Percentiles rank a stretch among this genome's conserved stretches.
Conservation (phyloP, 2,329 filamentous ascomycete species). For the Xylariaceae sp. region DNA sequence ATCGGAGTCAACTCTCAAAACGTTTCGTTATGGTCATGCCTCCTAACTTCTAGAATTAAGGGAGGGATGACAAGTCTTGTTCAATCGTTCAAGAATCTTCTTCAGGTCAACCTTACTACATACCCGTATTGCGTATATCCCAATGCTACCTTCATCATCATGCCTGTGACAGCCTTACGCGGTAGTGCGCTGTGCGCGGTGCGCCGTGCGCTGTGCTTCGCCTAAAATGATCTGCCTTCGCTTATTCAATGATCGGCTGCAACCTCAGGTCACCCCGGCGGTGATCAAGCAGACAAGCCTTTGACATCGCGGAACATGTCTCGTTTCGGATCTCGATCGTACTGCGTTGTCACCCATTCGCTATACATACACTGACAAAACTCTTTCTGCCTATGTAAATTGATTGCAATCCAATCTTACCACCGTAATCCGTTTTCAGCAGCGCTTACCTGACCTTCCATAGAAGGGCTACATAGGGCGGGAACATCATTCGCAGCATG, state of each 20-base stretch:
- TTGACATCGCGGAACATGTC: conserved; percentile 37
- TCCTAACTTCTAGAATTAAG: conserved; percentile 1
- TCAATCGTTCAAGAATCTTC: neutral
- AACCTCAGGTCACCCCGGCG: conserved; percentile 4
- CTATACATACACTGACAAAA: conserved; percentile 4
- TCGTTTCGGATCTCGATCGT: conserved; percentile 38
- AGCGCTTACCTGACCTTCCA: neutral
- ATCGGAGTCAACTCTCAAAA: neutral
- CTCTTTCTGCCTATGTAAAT: conserved; percentile 2
- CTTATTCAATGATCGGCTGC: conserved; percentile 25
- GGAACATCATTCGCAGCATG: neutral
- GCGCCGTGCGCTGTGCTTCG: neutral
- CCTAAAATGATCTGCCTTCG: conserved; percentile 10
- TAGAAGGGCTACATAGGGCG: neutral
- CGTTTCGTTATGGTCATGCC: conserved; percentile 13
- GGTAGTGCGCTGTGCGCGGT: neutral
- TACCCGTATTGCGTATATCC: neutral
- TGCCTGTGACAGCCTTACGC: conserved; percentile 10
- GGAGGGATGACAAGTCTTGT: neutral
- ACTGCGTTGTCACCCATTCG: conserved; percentile 21
- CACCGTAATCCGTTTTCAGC: conserved; percentile 2
- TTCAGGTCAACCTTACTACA: neutral
- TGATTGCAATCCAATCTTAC: neutral
- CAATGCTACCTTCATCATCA: too few relatives aligned
- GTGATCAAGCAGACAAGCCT: conserved; percentile 18